These are phyloP conservation scores for Myriosclerotinia curreyana DNA, from an alignment of 2,329 filamentous ascomycete genomes.

Conservation along the genomic window DNA sequence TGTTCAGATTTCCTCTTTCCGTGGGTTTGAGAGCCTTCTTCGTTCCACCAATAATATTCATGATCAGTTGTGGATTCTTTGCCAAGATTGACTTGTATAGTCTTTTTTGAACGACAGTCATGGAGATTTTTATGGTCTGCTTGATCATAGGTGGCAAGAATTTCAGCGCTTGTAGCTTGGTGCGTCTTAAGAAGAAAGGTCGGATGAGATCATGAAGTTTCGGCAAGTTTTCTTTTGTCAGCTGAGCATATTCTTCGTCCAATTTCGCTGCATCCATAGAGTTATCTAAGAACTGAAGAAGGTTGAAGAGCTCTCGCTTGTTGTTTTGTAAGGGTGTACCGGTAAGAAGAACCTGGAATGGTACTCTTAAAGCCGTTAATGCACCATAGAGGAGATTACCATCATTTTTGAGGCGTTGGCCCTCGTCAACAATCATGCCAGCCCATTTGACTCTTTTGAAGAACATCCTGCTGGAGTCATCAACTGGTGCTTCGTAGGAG, in stretches of 20 bases:
- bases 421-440: conserved; percentile 89
- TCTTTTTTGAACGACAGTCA: conserved; percentile 90
- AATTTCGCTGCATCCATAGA: conserved; percentile 66
- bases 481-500: conserved; percentile 85
- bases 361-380: conserved; percentile 69
- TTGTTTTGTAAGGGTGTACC: conserved; percentile 94
- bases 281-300: conserved; percentile 88
- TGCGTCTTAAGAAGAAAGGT: conserved; percentile 68
- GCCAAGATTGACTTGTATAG: conserved; percentile 90
- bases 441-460: conserved; percentile 77
- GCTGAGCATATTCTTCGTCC: conserved; percentile 71
- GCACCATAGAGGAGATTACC: conserved; percentile 76
- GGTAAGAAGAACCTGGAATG: conserved; percentile 82
- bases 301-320: conserved; percentile 87
- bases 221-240: conserved; percentile 78
- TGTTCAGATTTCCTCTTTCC: conserved; percentile 81
- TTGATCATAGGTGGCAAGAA: conserved; percentile 92
- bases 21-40: conserved; percentile 57
- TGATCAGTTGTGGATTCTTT: conserved; percentile 85
- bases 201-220: conserved; percentile 81
- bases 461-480: conserved; percentile 62
- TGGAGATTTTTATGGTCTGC: conserved; percentile 92
- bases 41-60: conserved; percentile 72
- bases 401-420: conserved; percentile 93
- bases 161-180: conserved; percentile 85